phyloP scores from a whole-genome alignment of 2,329 filamentous ascomycete genomes.

The Xylaria sp. region DNA sequence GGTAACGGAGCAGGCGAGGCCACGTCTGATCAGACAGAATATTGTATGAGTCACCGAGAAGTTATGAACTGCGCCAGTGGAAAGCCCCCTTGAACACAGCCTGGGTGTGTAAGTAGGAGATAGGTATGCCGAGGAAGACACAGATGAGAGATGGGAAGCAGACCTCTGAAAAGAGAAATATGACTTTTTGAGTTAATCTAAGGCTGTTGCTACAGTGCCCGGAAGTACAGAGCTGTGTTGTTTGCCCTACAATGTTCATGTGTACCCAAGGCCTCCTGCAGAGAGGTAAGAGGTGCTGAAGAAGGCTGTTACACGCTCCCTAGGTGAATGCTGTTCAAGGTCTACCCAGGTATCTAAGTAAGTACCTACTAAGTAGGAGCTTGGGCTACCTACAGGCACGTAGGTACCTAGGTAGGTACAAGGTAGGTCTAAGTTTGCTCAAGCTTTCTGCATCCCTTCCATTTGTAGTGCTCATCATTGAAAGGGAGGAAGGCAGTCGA shows the following conservation, averaged over 20 bases:
- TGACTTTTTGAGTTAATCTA: not conserved
- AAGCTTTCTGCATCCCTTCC: not conserved
- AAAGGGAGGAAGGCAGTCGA: not conserved
- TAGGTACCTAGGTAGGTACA: too few species aligned
- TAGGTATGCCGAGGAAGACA: not conserved
- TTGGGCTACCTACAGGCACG: too few species aligned
- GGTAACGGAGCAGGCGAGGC: not conserved
- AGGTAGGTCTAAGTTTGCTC: too few species aligned
- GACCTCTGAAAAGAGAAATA: not conserved
- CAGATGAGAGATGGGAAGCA: not conserved
- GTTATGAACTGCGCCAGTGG: not conserved
- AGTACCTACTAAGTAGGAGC: too few species aligned
- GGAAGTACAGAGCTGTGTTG: not conserved
- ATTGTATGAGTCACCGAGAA: not conserved
- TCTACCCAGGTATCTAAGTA: too few species aligned
- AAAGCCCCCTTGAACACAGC: not conserved
- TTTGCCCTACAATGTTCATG: not conserved
- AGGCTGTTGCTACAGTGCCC: not conserved
- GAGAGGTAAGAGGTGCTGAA: constrained; percentile 1
- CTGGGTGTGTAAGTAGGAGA: not conserved
- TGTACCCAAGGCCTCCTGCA: not conserved
- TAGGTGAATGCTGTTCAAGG: not conserved
- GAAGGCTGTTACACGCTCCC: not conserved
- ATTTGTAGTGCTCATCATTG: not conserved
- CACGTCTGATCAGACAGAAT: not conserved